A percentile compares a stretch with the other conserved stretches of the same genome.
These are phyloP conservation scores for Beauveria rudraprayagi DNA, from an alignment of 2,329 filamentous ascomycete species.

Conservation along the genomic window DNA sequence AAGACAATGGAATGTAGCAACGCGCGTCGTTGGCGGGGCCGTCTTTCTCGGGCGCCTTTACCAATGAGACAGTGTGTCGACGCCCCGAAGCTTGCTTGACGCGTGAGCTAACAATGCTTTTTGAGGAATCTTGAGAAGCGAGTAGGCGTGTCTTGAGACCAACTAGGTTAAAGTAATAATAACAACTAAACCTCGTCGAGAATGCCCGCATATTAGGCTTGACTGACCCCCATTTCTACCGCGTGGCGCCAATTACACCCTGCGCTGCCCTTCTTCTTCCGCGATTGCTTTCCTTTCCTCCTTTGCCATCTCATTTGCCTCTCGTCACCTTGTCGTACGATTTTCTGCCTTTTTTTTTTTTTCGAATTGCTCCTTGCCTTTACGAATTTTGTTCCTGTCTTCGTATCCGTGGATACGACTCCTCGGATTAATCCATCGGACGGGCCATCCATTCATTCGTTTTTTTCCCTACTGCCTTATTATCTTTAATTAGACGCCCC, in stretches of 20 bases:
- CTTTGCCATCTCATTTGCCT: background rate
- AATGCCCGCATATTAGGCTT: background rate
- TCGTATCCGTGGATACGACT: slow-evolving; percentile 5
- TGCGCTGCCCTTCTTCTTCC: background rate
- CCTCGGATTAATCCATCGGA: background rate
- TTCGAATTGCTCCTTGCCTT: too few relatives aligned
- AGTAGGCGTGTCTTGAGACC: slow-evolving; percentile 4
- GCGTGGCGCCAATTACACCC: background rate
- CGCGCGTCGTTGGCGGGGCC: background rate
- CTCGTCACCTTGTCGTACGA: slow-evolving; percentile 5
- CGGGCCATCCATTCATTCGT: background rate
- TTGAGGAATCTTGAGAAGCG: slow-evolving; percentile 1
- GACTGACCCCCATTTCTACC: background rate
- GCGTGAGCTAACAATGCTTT: background rate
- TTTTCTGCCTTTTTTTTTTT: background rate
- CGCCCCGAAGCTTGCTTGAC: slow-evolving; percentile 2
- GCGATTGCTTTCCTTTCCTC: background rate
- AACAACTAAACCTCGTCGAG: background rate
- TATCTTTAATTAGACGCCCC: background rate
- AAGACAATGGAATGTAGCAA: background rate
- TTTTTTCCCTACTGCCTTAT: background rate
- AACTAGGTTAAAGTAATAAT: background rate
- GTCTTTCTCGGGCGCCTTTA: background rate
- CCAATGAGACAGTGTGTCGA: background rate
- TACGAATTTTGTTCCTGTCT: background rate